Percentiles rank a stretch among this genome's conserved stretches.
Conservation (phyloP, 371 early-diverging fungal genomes). For the Saksenaea oblongispora region DNA sequence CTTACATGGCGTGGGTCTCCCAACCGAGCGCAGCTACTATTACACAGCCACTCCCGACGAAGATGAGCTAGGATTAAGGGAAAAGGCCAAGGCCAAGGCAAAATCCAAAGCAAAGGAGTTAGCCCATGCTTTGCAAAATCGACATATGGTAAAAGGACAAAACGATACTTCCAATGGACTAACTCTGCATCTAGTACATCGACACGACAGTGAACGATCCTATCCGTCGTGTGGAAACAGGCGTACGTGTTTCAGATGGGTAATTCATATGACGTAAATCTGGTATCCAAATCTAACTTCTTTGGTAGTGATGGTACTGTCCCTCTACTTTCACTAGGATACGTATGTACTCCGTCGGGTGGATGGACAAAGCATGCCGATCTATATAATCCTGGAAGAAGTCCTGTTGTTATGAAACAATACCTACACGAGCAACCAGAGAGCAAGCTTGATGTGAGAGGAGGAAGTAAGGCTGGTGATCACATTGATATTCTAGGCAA, state of each 20-base stretch:
- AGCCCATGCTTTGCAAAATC: neutral
- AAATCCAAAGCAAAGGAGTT: neutral
- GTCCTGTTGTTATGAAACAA: conserved; percentile 81
- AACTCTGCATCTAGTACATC: conserved; percentile 25
- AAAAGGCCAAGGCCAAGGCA: neutral
- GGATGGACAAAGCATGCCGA: conserved; percentile 85
- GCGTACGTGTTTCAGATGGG: conserved; percentile 58
- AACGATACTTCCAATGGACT: neutral
- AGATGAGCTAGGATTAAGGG: neutral
- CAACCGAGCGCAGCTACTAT: conserved; percentile 82
- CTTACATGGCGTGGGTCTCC: conserved; percentile 80
- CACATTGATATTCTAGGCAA: conserved; percentile 87
- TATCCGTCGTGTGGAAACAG: conserved; percentile 50
- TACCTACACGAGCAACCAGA: conserved; percentile 65
- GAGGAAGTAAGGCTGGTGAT: conserved; percentile 82
- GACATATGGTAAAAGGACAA: neutral
- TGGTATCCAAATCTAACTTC: neutral
- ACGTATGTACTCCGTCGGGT: conserved; percentile 82
- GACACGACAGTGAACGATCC: conserved; percentile 42
- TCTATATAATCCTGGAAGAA: conserved; percentile 79
- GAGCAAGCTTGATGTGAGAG: conserved; percentile 70
- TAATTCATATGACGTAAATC: conserved; percentile 34
- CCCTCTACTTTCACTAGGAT: conserved; percentile 87
- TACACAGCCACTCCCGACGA: conserved; percentile 30
- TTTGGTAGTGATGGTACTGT: conserved; percentile 90